Percentiles rank a stretch among this genome's conserved stretches.
Evolutionary conservation across 768 basidiomycete genomes (phyloP).

Genomic region (Lentinus brumalis): DNA sequence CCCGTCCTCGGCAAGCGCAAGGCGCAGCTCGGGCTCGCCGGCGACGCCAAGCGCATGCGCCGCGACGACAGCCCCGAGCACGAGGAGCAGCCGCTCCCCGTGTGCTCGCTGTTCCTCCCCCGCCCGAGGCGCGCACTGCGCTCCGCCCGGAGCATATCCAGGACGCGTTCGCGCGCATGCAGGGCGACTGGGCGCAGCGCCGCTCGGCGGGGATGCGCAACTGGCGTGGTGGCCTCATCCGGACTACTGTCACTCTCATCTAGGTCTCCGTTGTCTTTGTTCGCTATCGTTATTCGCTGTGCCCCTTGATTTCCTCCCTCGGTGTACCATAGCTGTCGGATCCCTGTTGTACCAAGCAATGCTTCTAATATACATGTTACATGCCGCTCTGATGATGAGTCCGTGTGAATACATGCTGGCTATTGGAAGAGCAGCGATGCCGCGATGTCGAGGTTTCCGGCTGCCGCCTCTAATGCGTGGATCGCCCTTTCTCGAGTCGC

Average conservation of each 20-base stretch:
- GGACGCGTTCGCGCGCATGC: conserved; percentile 90
- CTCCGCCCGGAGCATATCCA: conserved; percentile 85
- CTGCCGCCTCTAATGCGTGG: conserved; percentile 71
- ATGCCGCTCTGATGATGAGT: background rate
- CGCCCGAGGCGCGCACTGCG: conserved; percentile 78
- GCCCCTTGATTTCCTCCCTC: no score
- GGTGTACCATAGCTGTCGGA: background rate
- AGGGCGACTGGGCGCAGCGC: conserved; percentile 78
- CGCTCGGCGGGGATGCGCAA: conserved; percentile 87
- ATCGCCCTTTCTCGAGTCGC: conserved; percentile 78
- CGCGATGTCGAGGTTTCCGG: conserved; percentile 86
- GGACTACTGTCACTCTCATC: conserved; percentile 80
- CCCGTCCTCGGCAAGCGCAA: conserved; percentile 75
- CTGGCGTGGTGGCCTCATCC: conserved; percentile 83
- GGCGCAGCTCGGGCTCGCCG: conserved; percentile 42
- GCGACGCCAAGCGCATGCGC: conserved; percentile 38
- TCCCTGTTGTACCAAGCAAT: background rate
- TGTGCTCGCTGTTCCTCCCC: conserved; percentile 77
- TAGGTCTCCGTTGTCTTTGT: conserved; percentile 31
- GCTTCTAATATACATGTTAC: conserved; percentile 17
- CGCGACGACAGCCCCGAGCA: conserved; percentile 54
- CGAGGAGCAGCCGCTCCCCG: conserved; percentile 67
- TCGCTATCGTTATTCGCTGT: background rate
- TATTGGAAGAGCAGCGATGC: conserved; percentile 79
- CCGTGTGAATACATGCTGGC: background rate